Evolutionary conservation across 495 filamentous ascomycete species (phyloP).

Genomic region (Neurospora africana): DNA sequence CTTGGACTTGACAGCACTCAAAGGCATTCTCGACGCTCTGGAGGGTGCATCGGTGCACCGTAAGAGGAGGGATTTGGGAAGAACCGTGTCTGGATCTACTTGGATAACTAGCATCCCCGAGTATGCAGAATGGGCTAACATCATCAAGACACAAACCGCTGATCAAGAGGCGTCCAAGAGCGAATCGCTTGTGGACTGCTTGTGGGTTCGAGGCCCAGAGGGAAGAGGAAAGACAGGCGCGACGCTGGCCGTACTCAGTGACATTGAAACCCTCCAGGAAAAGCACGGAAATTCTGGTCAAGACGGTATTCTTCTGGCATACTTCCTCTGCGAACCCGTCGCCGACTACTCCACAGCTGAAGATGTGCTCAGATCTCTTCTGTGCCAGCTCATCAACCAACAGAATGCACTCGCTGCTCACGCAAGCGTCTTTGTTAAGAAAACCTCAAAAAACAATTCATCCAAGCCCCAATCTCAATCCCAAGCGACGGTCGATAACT

Average conservation of each 20-base stretch:
- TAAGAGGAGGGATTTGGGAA: neutral
- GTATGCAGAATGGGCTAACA: neutral
- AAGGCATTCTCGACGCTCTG: neutral
- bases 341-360: slow-evolving; percentile 25
- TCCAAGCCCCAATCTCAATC: slow-evolving; percentile 1
- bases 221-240: slow-evolving; percentile 28
- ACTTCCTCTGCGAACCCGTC: slow-evolving; percentile 25
- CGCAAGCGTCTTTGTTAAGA: slow-evolving; percentile 23
- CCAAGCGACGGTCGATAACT: slow-evolving; percentile 20
- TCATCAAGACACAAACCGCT: neutral
- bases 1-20: neutral
- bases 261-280: slow-evolving; percentile 15
- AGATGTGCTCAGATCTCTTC: slow-evolving; percentile 27
- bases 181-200: slow-evolving; percentile 8
- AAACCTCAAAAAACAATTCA: slow-evolving; percentile 11
- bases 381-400: slow-evolving; percentile 25
- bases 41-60: neutral
- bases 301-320: slow-evolving; percentile 21
- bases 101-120: neutral
- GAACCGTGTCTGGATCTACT: neutral
- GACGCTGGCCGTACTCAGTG: slow-evolving; percentile 20
- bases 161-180: neutral
- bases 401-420: slow-evolving; percentile 25
- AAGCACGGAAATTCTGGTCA: slow-evolving; percentile 10
- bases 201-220: slow-evolving; percentile 29